A percentile compares a stretch with the other conserved stretches of the same genome.
phyloP scores from a whole-genome alignment of 2,329 filamentous ascomycete genomes.

The Pyrenochaeta sp. region DNA sequence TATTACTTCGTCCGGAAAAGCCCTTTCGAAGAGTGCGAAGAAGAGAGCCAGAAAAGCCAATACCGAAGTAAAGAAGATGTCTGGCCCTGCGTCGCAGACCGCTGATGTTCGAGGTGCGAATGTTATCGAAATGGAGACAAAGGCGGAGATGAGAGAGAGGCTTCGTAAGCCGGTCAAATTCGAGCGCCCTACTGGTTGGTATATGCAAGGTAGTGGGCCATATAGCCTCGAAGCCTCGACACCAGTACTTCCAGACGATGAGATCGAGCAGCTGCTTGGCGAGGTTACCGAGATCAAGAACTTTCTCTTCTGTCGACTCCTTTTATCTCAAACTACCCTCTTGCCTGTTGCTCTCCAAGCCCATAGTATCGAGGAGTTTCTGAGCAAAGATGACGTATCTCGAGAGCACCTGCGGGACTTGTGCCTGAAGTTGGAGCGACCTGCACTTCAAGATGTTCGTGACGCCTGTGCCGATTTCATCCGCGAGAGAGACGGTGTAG shows the following conservation, averaged over 20 bases:
- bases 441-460: slow-evolving; percentile 59
- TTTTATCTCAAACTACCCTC: slow-evolving; percentile 57
- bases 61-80: slow-evolving; percentile 28
- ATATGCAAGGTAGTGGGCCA: slow-evolving; percentile 46
- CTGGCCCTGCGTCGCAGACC: slow-evolving; percentile 20
- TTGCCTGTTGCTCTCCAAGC: slow-evolving; percentile 57
- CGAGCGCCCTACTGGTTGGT: slow-evolving; percentile 40
- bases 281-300: slow-evolving; percentile 61
- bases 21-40: slow-evolving; percentile 36
- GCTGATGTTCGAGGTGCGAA: slow-evolving; percentile 36
- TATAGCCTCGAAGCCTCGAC: slow-evolving; percentile 42
- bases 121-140: slow-evolving; percentile 56
- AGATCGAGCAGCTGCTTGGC: slow-evolving; percentile 53
- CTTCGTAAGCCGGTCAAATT: slow-evolving; percentile 53
- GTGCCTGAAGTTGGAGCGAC: slow-evolving; percentile 59
- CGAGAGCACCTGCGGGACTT: slow-evolving; percentile 57
- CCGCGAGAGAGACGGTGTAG: slow-evolving; percentile 50
- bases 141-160: slow-evolving; percentile 51
- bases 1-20: slow-evolving; percentile 14
- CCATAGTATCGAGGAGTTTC: slow-evolving; percentile 56
- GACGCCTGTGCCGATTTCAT: slow-evolving; percentile 62
- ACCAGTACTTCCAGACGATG: slow-evolving; percentile 52
- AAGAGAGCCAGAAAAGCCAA: slow-evolving; percentile 47
- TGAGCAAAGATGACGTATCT: slow-evolving; percentile 53
- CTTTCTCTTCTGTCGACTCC: slow-evolving; percentile 58